phyloP scores from a whole-genome alignment of 495 filamentous ascomycete species.

The Xylaria bambusicola region DNA sequence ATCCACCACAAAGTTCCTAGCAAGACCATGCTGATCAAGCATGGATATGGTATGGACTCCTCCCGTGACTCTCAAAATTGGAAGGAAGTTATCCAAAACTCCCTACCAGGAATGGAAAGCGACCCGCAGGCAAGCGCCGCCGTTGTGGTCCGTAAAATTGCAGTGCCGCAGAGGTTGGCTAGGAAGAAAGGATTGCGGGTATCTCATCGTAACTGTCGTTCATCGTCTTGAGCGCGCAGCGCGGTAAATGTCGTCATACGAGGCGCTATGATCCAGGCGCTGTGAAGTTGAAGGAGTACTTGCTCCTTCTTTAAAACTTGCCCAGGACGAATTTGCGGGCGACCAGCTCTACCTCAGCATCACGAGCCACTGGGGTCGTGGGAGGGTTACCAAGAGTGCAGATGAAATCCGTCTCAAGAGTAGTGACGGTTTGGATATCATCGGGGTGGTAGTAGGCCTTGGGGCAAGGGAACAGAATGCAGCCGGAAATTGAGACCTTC shows the following conservation, averaged over 20 bases:
- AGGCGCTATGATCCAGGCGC: too few relatives aligned
- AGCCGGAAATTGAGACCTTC: constrained; percentile 43
- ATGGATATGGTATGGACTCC: neutral
- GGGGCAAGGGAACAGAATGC: constrained; percentile 48
- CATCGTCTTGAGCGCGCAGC: constrained; percentile 32
- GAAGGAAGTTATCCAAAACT: too few relatives aligned
- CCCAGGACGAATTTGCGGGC: constrained; percentile 35
- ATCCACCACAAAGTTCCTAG: neutral
- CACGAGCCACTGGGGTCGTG: constrained; percentile 23
- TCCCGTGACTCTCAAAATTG: too few relatives aligned
- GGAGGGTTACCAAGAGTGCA: constrained; percentile 41
- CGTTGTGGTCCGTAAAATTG: neutral
- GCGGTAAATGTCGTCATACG: constrained; percentile 18
- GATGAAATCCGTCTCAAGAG: constrained; percentile 38
- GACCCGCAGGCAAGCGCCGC: constrained; percentile 4
- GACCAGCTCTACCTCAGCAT: constrained; percentile 23
- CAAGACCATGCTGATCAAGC: constrained; percentile 7
- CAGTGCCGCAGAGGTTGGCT: neutral
- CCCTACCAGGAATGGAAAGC: neutral
- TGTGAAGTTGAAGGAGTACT: too few relatives aligned
- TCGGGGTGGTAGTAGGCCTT: constrained; percentile 52
- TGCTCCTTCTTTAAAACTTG: constrained; percentile 24
- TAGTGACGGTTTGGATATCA: constrained; percentile 50
- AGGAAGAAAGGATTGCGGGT: neutral
- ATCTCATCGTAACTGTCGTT: constrained; percentile 24